Base-by-base conservation (phyloP, 768 basidiomycete species). In the Stropharia rugosoannulata region DNA sequence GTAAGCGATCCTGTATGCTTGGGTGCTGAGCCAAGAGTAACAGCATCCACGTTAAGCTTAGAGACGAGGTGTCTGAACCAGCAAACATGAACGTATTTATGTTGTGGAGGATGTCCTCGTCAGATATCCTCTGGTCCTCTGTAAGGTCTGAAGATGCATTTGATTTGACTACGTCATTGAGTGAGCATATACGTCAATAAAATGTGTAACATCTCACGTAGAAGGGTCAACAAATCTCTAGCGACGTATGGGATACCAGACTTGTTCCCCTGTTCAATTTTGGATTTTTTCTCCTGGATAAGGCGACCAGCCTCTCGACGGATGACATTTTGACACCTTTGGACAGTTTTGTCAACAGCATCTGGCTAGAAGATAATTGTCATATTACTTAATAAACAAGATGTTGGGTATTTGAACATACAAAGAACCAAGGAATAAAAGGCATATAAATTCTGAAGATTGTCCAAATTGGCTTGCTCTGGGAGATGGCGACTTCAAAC, bases 21-120 rank as follows among this genome's bases (percentile, higher is more conserved):
- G 85, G 85, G 65, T 90, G 71, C 61, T 81, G 77, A 0, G 92
- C 84, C 38, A 97, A 80, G 13, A 90, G 73, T 55, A 85, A 74
- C n/a, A 96, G 69, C 1, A 86, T 85, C 94, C 95, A 97, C 0
- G 90, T 90, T 42, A 96, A 71, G 4, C 87, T 81, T 27, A 95
- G 82, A 2, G 90, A 89, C 10, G 88, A 88, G 0, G 93, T 92
- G 64, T 95, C 93, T 11, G 93, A 91, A 4, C 94, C 94, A 18
- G 89, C 92, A 66, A 94, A 93, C 79, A 94, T 84, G 68, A 95
- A 90, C 0, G 93, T 94, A 62, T 90, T 92, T 69, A 95, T 86
- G 56, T 86, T 93, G 64, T 91, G 77, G 10, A 94, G 76, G 49
- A 95, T 86, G 63, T 96, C 95, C 29, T 89, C 85, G 64, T 97